Evolutionary conservation across 2,329 filamentous ascomycete species (phyloP), one percentile per base, ranked within the genome.

Genomic region (Penicillium capsulatum): DNA sequence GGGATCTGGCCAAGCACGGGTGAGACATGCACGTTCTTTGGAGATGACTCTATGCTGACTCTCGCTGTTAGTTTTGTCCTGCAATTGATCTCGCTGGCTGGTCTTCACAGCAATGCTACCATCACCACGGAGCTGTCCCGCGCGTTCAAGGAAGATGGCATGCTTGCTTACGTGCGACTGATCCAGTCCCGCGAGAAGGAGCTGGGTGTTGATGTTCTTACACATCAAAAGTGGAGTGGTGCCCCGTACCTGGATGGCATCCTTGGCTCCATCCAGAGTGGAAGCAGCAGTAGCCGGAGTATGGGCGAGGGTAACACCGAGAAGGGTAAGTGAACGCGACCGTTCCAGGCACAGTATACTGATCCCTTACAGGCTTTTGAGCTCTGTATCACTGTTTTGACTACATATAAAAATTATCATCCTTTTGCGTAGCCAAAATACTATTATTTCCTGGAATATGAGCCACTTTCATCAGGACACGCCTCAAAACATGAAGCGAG

Each of bases 231-330:
- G 47, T 77, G 74, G 74, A 83, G 80, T 50, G 81, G 81, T 19
- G 81, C 81, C 0, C 68, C 69, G 2, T 84, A 95, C 61, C 84
- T 96, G 52, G 90, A 96, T 63, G 89, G 90, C 2, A 91, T 96
- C 32, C 63, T 96, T 20, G 89, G 89, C 0, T 82, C 86, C 3
- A 94, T 96, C 36, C 88, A 94, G 68, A 94, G 87, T 56, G 91
- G 90, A 15, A 94, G 86, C 68, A 89, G 83, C 40, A 83, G 86
- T 38, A 94, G 80, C 63, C 90, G 81, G 77, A 92, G 87, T 64
- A 95, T 96, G 91, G 91, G 91, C 1, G 86, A 91, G 32, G 91
- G 91, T 1, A 94, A 92, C 62, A 97, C 91, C 0, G 91, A 97
- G 66, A 65, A 66, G 32, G 63, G 66, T 68, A 34, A 47, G 57